Percentiles rank a stretch among this genome's conserved stretches.
Evolutionary conservation across 345 rosid species (phyloP).

Genomic region (Chamaenerion angustifolium): DNA sequence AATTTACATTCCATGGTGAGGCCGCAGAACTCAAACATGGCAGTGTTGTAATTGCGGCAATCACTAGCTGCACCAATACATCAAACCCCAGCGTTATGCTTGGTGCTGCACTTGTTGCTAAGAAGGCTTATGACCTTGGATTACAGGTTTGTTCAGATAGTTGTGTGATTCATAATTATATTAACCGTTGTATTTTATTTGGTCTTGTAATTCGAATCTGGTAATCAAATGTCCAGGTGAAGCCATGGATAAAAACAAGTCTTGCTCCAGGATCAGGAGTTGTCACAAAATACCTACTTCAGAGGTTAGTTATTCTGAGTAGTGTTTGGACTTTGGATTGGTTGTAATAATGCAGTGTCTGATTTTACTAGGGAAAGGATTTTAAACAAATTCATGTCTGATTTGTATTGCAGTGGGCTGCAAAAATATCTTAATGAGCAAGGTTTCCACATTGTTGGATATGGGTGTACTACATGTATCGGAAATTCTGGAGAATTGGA

Average conservation of each 20-base stretch:
- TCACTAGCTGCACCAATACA: conserved; percentile 96
- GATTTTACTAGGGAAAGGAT: not conserved
- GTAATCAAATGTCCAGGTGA: conserved; percentile 44
- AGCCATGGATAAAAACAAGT: conserved; percentile 97
- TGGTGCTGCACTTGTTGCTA: conserved; percentile 96
- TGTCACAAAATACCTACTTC: conserved; percentile 73
- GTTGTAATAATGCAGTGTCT: not conserved
- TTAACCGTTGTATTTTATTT: no score
- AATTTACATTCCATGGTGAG: conserved; percentile 70
- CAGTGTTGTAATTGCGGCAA: conserved; percentile 97
- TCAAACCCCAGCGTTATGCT: conserved; percentile 99
- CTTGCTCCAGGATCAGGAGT: conserved; percentile 99
- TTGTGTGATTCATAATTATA: no score
- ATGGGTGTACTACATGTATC: conserved; percentile 97
- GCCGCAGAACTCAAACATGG: conserved; percentile 94
- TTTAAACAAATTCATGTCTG: not conserved
- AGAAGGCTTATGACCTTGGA: conserved; percentile 90
- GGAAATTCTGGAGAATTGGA: conserved; percentile 98
- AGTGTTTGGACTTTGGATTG: not conserved
- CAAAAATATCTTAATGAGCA: conserved; percentile 76
- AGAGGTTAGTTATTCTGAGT: no score
- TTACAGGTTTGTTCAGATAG: conserved; percentile 79
- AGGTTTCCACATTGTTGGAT: conserved; percentile 91
- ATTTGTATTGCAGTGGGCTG: conserved; percentile 54
- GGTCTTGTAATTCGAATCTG: no score